Conservation (phyloP, 2,329 filamentous ascomycete species). For the Tolypocladium tropicale region DNA sequence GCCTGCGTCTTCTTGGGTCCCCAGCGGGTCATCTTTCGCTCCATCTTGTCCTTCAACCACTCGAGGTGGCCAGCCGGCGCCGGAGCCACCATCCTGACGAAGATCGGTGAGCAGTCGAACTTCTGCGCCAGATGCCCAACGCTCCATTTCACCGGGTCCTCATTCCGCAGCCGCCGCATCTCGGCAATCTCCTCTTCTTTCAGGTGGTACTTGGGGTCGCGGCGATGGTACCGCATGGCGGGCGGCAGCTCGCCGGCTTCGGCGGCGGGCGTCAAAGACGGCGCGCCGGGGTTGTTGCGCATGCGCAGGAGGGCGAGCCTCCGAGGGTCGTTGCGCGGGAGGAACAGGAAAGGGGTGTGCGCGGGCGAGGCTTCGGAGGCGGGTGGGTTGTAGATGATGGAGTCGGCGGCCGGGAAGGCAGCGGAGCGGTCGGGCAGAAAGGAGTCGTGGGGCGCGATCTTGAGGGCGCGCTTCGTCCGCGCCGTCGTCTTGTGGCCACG, state of each 20-base stretch:
- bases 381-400: conserved; percentile 49
- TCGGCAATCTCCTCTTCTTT: conserved; percentile 45
- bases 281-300: conserved; percentile 23
- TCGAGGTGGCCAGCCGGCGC: conserved; percentile 37
- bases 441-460: conserved; percentile 49
- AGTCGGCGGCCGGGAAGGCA: conserved; percentile 19
- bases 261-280: conserved; percentile 8
- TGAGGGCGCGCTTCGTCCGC: conserved; percentile 47
- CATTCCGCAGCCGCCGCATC: conserved; percentile 43
- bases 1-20: conserved; percentile 45
- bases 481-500: conserved; percentile 40
- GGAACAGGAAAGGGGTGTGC: conserved; percentile 58
- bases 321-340: conserved; percentile 46
- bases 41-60: conserved; percentile 32
- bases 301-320: conserved; percentile 36
- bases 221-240: conserved; percentile 21
- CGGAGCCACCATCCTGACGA: conserved; percentile 48
- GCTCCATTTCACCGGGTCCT: conserved; percentile 46
- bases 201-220: conserved; percentile 38
- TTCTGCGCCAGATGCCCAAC: conserved; percentile 40
- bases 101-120: conserved; percentile 45
- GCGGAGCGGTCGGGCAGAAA: conserved; percentile 35
- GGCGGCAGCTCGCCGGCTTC: conserved; percentile 21
- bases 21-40: conserved; percentile 44
- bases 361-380: conserved; percentile 44